Evolutionary conservation across 2,329 filamentous ascomycete genomes (phyloP), one percentile per base, ranked within the genome.

Genomic region (Fusarium agapanthi): DNA sequence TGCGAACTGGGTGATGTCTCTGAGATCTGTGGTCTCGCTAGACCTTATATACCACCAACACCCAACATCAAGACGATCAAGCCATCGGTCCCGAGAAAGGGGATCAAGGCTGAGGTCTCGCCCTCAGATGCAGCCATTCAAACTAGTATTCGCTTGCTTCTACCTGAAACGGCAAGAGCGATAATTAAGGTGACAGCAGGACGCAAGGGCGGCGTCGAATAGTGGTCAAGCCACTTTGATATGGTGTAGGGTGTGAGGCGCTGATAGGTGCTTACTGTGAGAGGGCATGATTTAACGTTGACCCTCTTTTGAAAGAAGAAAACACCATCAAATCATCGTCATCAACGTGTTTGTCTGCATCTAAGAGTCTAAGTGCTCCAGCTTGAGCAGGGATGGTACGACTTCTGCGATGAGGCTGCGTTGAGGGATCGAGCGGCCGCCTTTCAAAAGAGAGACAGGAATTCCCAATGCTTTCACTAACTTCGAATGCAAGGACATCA

Each of bases 161-260:
- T 51, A 45, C 65, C 51, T 20, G 14, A 70, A 65, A 51, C 34
- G 43, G 67, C 2, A 69, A 70, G 66, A 48, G n/a, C 32, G 20
- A 32, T 45, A 15, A 1, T 18, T 18, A 22, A 45, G 7, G 22
- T 35, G 20, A 26, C 26, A 45, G 30, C 26, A 45, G 13, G 28
- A 55, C 20, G 4, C 26, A 22, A 18, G 44, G 14, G 24, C 15
- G 64, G 59, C 54, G 53, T 60, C n/a, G 14, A 70, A 69, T 55
- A 70, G 60, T 41, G 7, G 22, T 37, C 7, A 43, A 59, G 59
- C 53, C 59, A 69, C 18, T 50, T 43, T 8, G 7, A 12, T 20
- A 5, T 59, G 51, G 65, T 69, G 66, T 69, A 43, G 26, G 53
- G 65, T 32, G 14, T 35, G 22, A 53, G 26, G 40, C 37, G 47